These are phyloP conservation scores for Acephala macrosclerotiorum DNA, from an alignment of 2,329 filamentous ascomycete species.

Conservation along the genomic window DNA sequence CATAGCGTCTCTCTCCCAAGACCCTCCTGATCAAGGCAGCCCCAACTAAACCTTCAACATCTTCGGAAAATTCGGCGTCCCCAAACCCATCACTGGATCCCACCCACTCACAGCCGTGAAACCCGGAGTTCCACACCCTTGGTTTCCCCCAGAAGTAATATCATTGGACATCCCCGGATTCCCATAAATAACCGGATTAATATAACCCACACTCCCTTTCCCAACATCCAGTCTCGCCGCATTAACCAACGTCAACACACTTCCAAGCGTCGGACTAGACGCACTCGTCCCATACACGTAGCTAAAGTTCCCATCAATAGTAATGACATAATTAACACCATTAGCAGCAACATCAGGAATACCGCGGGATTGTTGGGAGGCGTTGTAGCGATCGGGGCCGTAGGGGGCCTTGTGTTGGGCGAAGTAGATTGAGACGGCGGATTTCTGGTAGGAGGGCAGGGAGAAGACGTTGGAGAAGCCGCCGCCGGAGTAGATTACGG, in stretches of 20 bases:
- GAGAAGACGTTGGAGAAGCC: constrained; percentile 70
- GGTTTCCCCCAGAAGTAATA: constrained; percentile 14
- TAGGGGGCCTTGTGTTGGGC: not conserved
- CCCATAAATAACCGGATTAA: constrained; percentile 17
- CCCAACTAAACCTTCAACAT: constrained; percentile 11
- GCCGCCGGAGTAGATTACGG: constrained; percentile 76
- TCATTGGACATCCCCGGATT: constrained; percentile 17
- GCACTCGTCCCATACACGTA: constrained; percentile 19
- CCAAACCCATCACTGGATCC: constrained; percentile 20
- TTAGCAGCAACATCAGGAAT: constrained; percentile 57
- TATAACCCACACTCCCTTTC: constrained; percentile 19
- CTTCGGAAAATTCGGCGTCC: constrained; percentile 20
- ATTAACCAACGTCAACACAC: constrained; percentile 19
- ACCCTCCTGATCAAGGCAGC: not conserved
- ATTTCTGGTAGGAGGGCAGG: constrained; percentile 32
- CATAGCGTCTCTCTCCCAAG: not conserved
- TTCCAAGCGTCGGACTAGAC: constrained; percentile 13
- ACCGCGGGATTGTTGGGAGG: constrained; percentile 44
- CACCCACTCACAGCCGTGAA: constrained; percentile 16
- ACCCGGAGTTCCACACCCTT: constrained; percentile 17
- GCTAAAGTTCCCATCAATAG: constrained; percentile 52
- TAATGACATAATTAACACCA: constrained; percentile 53
- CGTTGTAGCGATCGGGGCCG: constrained; percentile 15
- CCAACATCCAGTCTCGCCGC: constrained; percentile 16
- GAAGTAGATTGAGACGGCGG: constrained; percentile 15